A percentile compares a stretch with the other conserved stretches of the same genome.
Conservation (phyloP, 345 rosid genomes). For the Hevea brasiliensis region DNA sequence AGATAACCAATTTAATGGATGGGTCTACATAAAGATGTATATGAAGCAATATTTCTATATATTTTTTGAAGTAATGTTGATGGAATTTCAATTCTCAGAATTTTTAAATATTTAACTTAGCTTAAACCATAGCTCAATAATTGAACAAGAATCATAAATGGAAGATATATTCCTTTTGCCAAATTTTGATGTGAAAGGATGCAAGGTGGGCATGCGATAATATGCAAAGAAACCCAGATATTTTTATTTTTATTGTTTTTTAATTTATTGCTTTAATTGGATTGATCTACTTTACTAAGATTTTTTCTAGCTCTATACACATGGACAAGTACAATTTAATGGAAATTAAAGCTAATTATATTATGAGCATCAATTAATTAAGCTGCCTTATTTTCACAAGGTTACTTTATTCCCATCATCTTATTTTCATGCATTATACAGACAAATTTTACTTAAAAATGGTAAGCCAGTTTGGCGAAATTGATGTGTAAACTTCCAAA, state of each 20-base stretch:
- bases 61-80: too few relatives aligned
- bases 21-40: too few relatives aligned
- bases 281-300: not conserved
- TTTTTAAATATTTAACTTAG: not conserved
- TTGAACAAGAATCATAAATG: not conserved
- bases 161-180: slow-evolving; percentile 17
- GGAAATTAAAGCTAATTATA: not conserved
- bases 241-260: not conserved
- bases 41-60: too few relatives aligned
- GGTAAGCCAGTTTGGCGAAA: too few relatives aligned
- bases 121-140: not conserved
- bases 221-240: slow-evolving; percentile 5
- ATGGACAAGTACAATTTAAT: not conserved
- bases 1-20: too few relatives aligned
- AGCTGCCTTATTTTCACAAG: not conserved
- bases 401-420: not conserved
- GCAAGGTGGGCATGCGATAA: not conserved
- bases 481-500: too few relatives aligned
- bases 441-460: too few relatives aligned
- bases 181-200: not conserved
- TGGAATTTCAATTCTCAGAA: not conserved
- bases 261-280: not conserved
- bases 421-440: not conserved
- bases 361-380: too few relatives aligned
- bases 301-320: not conserved